Base-by-base conservation (phyloP, 169 alveolate genomes). In the Eimeria nieschulzi region DNA sequence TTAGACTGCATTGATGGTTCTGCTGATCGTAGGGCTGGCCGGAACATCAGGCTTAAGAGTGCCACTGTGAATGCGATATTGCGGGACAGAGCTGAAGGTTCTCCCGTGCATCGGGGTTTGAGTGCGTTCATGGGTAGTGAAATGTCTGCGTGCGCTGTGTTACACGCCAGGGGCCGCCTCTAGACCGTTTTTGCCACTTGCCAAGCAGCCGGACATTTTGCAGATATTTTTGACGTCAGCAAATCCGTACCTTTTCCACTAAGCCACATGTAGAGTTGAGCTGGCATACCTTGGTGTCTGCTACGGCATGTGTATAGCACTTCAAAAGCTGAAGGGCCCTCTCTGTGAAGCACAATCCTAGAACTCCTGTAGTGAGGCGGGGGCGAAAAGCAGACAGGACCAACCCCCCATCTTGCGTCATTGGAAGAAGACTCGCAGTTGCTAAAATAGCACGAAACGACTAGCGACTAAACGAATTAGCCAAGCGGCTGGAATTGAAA, bases 131-230 rank as follows among this genome's bases (percentile, higher is more conserved):
- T 71, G 80, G 19, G 59, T 33, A 7, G 56, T 70, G 79, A 7
- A 19, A 15, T 59, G 68, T 59, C n/a, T 59, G 68, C 68, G 68
- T 59, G 68, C n/a, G 68, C 5, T 73, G 51, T 56, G 19, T 73
- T 33, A 39, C 59, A 26, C 83, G 25, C 46, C 55, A 75, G 84
- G 68, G 68, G 39, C 84, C 84, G 68, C 39, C 46, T 75, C 7
- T 75, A 75, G 84, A 21, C 19, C 83, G 46, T 15, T 73, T 17
- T 17, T 59, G 83, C 26, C 83, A 25, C 61, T 59, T 73, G 61
- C 54, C n/a, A 33, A 7, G 51, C 82, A 46, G 10, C n/a, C 83
- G 64, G 83, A n/a, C 83, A 26, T 2, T 59, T 59, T 6, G 83
- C 64, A 53, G 39, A 70, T 39, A 9, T 70, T 53, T 6, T 70